Evolutionary conservation across 768 basidiomycete genomes (phyloP), one percentile per base, ranked within the genome.

Genomic region (Boletellus sp.): DNA sequence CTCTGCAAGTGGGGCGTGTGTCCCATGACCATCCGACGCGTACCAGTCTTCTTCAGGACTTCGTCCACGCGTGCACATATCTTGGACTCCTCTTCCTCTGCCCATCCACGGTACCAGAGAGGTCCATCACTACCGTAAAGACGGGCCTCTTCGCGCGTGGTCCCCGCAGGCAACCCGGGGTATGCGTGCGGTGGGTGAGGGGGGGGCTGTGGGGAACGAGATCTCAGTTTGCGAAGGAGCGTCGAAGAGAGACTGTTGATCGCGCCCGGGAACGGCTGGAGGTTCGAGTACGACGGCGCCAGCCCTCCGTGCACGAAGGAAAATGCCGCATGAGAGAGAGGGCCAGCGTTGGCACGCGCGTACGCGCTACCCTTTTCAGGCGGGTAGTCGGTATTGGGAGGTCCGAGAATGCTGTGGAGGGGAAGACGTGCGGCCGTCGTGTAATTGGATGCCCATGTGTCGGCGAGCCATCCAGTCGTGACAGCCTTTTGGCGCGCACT

Each of bases 281-380:
- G 75, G 53, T 83, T 74, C 7, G 76, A 74, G 57, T 91, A 95
- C 1, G 81, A 77, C 7, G 90, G 86, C 3, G 87, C 80, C 35
- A 97, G 75, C 0, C 94, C 94, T 17, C 94, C 95, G 53, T 98
- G 96, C 2, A 95, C 89, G 67, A 97, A 97, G 1, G 93, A 91
- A 24, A 94, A 70, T 1, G 93, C 90, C 0, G 88, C 78, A 65
- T 87, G 87, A 0, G 87, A 85, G 46, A 93, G 74, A 6, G 80
- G 77, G 2, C 74, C 63, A 7, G 56, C 64, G 49, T 51, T 68
- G 24, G 62, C 75, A 53, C 63, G 69, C 58, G 58, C 56, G 41
- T 64, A 59, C 45, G 49, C 13, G 40, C 66, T 66, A 22, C 54
- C 57, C 46, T 66, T 53, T 60, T 65, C 45, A 23, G 81, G 64